Base-by-base conservation (phyloP, 1,284 basidiomycete species). In the Exobasidium cylindrosporum region DNA sequence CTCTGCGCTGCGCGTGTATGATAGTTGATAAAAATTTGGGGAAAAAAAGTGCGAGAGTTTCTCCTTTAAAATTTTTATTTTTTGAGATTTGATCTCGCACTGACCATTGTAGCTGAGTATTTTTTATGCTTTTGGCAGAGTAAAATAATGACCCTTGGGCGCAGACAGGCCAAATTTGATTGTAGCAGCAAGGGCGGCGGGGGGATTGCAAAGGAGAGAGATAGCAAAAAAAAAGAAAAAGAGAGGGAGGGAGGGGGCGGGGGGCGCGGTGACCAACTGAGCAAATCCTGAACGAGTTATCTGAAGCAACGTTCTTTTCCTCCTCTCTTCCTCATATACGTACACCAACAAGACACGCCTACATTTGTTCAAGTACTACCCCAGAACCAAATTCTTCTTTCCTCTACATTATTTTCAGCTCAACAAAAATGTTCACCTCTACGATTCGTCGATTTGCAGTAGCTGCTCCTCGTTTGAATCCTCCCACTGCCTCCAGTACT, bases 391-490 rank as follows among this genome's bases (percentile, higher is more conserved):
- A 43, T 43, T 10, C 35, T 43, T 43, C 35, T n/a, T 43, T 43
- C n/a, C n/a, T 43, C 35, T 10, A 43, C 35, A 10, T 43, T 43
- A 10, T 43, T 43, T 45, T 11, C 23, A 17, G 43, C 17, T 24
- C 47, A 4, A 4, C 47, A 50, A 50, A 24, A 14, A 50, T 50
- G 47, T 50, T 50, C 21, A 24, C 47, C n/a, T 24, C 47, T 4
- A 24, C 26, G 13, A 28, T 50, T 50, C 47, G 47, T 50, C 47
- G 47, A 50, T 50, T 50, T 28, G n/a, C n/a, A 23, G 47, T 26
- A 13, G 21, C 26, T 24, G 47, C 47, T 2, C 47, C 47, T 21
- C 47, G 47, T 24, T 50, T 50, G 5, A 50, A 14, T 21, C 47
- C n/a, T 13, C n/a, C n/a, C 26, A 11, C 13, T 10, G 46, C 7